phyloP scores from a whole-genome alignment of 257 asterid genomes.

The Cruciata laevipes region DNA sequence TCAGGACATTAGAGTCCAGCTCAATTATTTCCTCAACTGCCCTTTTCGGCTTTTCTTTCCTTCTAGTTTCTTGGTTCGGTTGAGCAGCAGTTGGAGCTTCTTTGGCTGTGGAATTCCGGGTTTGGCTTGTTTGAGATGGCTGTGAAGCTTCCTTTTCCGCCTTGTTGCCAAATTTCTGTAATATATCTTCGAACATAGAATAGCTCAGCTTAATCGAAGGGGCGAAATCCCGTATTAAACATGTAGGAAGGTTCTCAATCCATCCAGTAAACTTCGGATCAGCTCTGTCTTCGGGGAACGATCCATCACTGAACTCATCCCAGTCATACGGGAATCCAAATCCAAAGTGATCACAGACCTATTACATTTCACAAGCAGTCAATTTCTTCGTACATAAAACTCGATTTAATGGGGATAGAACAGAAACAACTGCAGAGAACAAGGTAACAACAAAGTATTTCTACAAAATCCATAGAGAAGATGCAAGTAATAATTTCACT shows the following conservation, averaged over 20 bases:
- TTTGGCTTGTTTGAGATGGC: neutral
- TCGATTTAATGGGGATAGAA: neutral
- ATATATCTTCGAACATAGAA: constrained; percentile 21
- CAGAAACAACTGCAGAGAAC: neutral
- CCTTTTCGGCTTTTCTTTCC: neutral
- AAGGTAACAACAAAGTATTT: neutral
- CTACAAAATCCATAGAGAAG: neutral
- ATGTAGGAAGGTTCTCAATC: constrained; percentile 22
- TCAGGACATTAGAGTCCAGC: neutral
- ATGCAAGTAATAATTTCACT: neutral
- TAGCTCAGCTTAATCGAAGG: constrained; percentile 15
- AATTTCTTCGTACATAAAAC: neutral
- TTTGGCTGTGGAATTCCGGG: neutral
- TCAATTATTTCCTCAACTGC: neutral
- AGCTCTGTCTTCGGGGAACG: constrained; percentile 28
- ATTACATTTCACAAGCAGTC: constrained; percentile 1
- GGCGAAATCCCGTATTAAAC: constrained; percentile 24
- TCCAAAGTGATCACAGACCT: constrained; percentile 50
- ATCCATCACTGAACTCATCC: constrained; percentile 44
- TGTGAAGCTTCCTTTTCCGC: neutral
- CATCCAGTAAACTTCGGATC: constrained; percentile 19
- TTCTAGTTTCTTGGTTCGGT: constrained; percentile 4
- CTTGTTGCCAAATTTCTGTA: constrained; percentile 16
- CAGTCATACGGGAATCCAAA: constrained; percentile 70
- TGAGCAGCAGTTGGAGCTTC: constrained; percentile 5